A percentile compares a stretch with the other conserved stretches of the same genome.
These are phyloP conservation scores for Ceratocystis ficicola DNA, from an alignment of 2,329 filamentous ascomycete species.

Conservation along the genomic window DNA sequence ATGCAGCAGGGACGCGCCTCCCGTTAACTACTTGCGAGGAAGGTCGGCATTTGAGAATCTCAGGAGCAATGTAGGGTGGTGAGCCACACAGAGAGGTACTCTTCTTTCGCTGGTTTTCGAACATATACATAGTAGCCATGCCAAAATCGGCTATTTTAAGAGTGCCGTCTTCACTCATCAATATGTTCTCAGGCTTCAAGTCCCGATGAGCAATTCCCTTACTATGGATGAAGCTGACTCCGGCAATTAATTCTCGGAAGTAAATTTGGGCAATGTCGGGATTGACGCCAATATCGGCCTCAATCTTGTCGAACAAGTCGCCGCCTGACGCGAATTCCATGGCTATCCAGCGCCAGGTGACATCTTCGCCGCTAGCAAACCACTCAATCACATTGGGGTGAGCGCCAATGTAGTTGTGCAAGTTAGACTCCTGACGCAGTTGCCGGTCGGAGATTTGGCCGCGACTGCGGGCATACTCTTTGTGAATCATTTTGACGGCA, in stretches of 20 bases:
- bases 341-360: conserved; percentile 87
- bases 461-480: conserved; percentile 80
- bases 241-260: conserved; percentile 81
- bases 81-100: conserved; percentile 88
- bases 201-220: conserved; percentile 90
- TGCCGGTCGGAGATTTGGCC: conserved; percentile 83
- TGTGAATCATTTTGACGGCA: conserved; percentile 97
- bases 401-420: conserved; percentile 77
- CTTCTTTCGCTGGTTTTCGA: conserved; percentile 68
- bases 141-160: conserved; percentile 96
- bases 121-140: conserved; percentile 83
- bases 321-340: conserved; percentile 96
- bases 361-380: conserved; percentile 76
- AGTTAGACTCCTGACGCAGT: conserved; percentile 77
- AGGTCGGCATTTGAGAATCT: conserved; percentile 54
- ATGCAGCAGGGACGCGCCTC: conserved; percentile 37
- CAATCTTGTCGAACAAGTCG: conserved; percentile 98
- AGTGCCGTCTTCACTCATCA: conserved; percentile 71
- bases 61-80: conserved; percentile 92
- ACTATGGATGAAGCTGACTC: conserved; percentile 88
- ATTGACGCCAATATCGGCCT: conserved; percentile 88
- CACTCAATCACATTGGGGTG: conserved; percentile 92
- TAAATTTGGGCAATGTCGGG: conserved; percentile 94
- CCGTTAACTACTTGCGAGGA: conserved; percentile 25
- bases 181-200: conserved; percentile 88